Evolutionary conservation across 768 basidiomycete genomes (phyloP), one percentile per base, ranked within the genome.

Genomic region (Podaxis pistillaris): DNA sequence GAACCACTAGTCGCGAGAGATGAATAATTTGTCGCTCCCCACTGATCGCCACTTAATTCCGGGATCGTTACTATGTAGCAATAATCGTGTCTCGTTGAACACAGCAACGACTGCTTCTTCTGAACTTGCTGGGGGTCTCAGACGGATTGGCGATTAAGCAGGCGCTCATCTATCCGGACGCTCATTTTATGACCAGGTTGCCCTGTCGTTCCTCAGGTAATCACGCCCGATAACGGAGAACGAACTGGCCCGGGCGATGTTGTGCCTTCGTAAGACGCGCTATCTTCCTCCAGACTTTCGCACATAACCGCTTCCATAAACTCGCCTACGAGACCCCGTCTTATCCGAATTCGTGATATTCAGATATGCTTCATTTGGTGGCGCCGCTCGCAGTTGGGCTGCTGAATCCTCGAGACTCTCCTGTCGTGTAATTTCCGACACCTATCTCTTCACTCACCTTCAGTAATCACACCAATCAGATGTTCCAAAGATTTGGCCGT

Each of bases 351-450:
- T 19, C 44, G 44, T 19, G 44, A 17, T 33, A 19, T 46, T 19
- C 8, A n/a, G 44, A 46, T 46, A 46, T 7, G n/a, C 44, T 46
- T 46, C 44, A 46, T 46, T 46, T 46, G 17, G 54, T 56, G 54
- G 38, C 24, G 54, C 28, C 51, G 28, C 28, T 22, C 38, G 37
- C 19, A 24, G 33, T 22, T 19, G 24, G 49, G 47, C 36, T 54
- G 53, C 53, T 37, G 19, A 5, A n/a, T 38, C 28, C 22, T 38
- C n/a, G 22, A 33, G 8, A 40, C 19, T 30, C 36, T 19, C 19
- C 36, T 54, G 4, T 46, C 44, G 19, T 46, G 22, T 22, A 41
- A 56, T 56, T 56, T 56, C 54, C 54, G 54, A 40, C 54, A 26
- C 28, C 38, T 38, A 19, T 40, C 11, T 24, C 33, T 33, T 33